Percentiles rank a stretch among this genome's conserved stretches.
Evolutionary conservation across 805 yeast species (phyloP).

Genomic region (Nakazawaea ambrosiae): DNA sequence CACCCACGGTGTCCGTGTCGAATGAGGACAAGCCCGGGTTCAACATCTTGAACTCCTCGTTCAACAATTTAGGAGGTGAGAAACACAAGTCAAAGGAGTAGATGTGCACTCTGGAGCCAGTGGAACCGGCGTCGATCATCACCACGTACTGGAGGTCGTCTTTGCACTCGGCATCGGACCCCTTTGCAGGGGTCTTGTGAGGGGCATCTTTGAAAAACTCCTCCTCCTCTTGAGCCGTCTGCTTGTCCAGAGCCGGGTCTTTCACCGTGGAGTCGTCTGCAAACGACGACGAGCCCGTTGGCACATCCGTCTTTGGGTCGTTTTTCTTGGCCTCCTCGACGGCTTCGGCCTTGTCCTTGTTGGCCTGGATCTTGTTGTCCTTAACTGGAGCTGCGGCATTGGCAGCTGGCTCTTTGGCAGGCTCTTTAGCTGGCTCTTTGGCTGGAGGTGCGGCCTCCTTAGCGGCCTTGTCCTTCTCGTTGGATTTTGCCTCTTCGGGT

Average conservation of each 20-base stretch:
- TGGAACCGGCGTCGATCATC: slow-evolving; percentile 97
- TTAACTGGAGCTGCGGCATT: slow-evolving; percentile 3
- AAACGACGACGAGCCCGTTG: slow-evolving; percentile 18
- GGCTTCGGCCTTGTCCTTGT: slow-evolving; percentile 9
- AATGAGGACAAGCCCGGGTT: slow-evolving; percentile 89
- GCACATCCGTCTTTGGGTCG: slow-evolving; percentile 8
- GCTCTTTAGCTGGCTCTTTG: slow-evolving; percentile 20
- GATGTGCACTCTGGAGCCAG: slow-evolving; percentile 94
- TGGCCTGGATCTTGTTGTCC: slow-evolving; percentile 6
- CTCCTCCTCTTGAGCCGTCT: not conserved
- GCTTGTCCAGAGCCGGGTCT: slow-evolving; percentile 1
- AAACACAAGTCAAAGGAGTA: slow-evolving; percentile 85
- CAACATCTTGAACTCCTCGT: slow-evolving; percentile 81
- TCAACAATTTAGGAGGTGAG: slow-evolving; percentile 73
- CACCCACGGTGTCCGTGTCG: slow-evolving; percentile 72
- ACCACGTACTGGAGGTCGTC: slow-evolving; percentile 62
- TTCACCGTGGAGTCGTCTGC: slow-evolving; percentile 16
- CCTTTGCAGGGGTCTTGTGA: not conserved
- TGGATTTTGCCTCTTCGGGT: slow-evolving; percentile 5
- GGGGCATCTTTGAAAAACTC: not conserved
- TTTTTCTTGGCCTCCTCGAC: slow-evolving; percentile 12
- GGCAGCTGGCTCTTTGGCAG: slow-evolving; percentile 8
- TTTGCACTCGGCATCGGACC: slow-evolving; percentile 22
- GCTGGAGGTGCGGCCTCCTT: slow-evolving; percentile 1
- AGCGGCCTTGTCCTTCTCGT: slow-evolving; percentile 3